Evolutionary conservation across 257 asterid species (phyloP).

Genomic region (Penstemon eatonii): DNA sequence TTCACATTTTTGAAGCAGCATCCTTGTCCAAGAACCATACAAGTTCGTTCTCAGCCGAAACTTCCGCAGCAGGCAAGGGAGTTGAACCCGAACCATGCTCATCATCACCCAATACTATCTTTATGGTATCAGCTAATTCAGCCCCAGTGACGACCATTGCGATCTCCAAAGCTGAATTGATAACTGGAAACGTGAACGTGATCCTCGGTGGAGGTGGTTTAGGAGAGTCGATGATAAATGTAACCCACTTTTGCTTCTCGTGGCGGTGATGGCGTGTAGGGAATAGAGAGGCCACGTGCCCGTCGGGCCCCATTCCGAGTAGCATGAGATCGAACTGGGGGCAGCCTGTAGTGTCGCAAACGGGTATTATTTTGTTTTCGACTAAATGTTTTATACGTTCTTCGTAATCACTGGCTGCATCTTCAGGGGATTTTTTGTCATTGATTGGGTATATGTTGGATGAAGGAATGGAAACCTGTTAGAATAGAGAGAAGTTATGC

Average conservation of each 20-base stretch:
- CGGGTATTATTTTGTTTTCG: constrained; percentile 22
- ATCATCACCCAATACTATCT: constrained; percentile 25
- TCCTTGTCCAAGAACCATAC: constrained; percentile 80
- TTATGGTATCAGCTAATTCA: constrained; percentile 35
- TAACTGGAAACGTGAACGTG: constrained; percentile 56
- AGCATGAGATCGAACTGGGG: constrained; percentile 56
- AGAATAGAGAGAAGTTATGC: background rate
- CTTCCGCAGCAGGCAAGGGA: constrained; percentile 50
- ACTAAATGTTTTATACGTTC: constrained; percentile 36
- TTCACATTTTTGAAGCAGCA: constrained; percentile 61
- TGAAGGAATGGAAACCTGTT: constrained; percentile 45
- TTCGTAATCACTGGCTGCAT: constrained; percentile 48
- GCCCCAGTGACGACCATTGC: constrained; percentile 53
- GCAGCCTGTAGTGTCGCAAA: constrained; percentile 30
- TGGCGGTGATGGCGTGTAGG: constrained; percentile 41
- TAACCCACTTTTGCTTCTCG: constrained; percentile 51
- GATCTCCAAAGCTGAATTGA: constrained; percentile 45
- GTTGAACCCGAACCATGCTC: constrained; percentile 9
- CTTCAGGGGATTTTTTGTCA: constrained; percentile 35
- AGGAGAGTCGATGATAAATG: constrained; percentile 53
- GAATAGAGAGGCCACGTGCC: constrained; percentile 61
- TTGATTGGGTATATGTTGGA: constrained; percentile 39
- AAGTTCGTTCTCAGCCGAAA: constrained; percentile 59
- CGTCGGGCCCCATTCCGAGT: constrained; percentile 59
- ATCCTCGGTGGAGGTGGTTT: constrained; percentile 58